phyloP scores from a whole-genome alignment of 352 stramenopile species.

The Elongisporangium prolatum region DNA sequence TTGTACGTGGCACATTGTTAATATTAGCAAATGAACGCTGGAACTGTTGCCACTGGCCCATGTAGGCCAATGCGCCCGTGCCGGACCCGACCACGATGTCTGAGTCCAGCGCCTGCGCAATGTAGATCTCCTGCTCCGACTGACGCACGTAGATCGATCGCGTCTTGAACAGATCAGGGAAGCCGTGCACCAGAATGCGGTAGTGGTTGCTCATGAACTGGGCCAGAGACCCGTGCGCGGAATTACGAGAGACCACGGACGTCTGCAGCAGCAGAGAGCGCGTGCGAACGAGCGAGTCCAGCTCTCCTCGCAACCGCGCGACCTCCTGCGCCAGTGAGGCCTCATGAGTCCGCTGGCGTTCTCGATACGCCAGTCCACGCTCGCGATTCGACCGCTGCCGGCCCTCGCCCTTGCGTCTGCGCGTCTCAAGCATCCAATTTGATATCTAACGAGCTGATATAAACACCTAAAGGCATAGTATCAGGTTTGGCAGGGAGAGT shows the following conservation, averaged over 20 bases:
- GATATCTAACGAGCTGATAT: too few relatives aligned
- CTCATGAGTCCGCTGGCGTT: background rate
- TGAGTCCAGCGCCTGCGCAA: background rate
- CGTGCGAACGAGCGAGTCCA: background rate
- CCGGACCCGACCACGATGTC: background rate
- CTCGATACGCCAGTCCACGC: background rate
- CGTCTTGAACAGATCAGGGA: background rate
- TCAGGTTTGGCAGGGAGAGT: too few relatives aligned
- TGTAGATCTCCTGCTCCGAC: background rate
- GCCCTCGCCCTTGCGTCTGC: background rate
- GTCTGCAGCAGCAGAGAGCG: background rate
- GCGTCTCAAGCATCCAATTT: too few relatives aligned
- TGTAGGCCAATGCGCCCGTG: background rate
- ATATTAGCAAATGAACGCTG: background rate
- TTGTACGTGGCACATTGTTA: background rate
- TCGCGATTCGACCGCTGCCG: background rate
- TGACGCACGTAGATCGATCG: background rate
- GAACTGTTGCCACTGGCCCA: background rate
- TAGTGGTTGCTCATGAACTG: background rate
- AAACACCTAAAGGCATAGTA: too few relatives aligned
- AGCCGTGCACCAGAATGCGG: background rate
- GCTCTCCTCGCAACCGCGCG: background rate
- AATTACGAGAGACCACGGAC: background rate
- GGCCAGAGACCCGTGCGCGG: background rate
- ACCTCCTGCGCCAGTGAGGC: background rate